Evolutionary conservation across 129 eudicot genomes (phyloP), one percentile per base, ranked within the genome.

Genomic region (Arctium minus): DNA sequence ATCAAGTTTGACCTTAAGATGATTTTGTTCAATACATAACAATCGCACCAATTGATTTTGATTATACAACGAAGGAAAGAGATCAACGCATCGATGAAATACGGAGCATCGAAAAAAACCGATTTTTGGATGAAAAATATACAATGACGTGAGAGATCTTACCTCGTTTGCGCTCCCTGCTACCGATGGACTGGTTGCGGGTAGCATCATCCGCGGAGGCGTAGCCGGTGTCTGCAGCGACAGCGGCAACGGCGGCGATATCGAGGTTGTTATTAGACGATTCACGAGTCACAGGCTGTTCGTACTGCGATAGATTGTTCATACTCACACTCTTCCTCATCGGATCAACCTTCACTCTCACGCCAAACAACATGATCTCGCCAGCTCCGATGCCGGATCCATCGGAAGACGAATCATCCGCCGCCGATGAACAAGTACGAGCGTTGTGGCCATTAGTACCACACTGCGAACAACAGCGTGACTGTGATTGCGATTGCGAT

Each of bases 241-340:
- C 82, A 6, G 81, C 80, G 72, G 73, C 80, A 22, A 30, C 81
- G 11, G 48, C 81, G 33, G 81, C 76, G 44, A 17, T 75, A 77
- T 73, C 79, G 44, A 46, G 27, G 39, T 68, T 70, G 65, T 73
- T 79, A 80, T 75, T 82, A 68, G 73, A 33, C 37, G 88, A 80
- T 56, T 85, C 70, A 38, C 56, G 71, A 30, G 30, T 62, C 11
- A 27, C n/a, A 36, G 89, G 91, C 22, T 70, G 92, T 39, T 74
- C 50, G 37, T 87, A 89, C 37, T 89, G 85, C 38, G 92, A 89
- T 0, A 89, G 81, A 79, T 87, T 87, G 79, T 87, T 89, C 92
- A 89, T 73, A 74, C 90, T 86, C 74, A 89, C 92, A 84, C 90
- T 81, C 77, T 89, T 89, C 85, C 92, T 87, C 92, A 89, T 81